Evolutionary conservation across 1,139 yeast species (phyloP), one percentile per base, ranked within the genome.

Genomic region (Kurtzmaniella quercitrusa): DNA sequence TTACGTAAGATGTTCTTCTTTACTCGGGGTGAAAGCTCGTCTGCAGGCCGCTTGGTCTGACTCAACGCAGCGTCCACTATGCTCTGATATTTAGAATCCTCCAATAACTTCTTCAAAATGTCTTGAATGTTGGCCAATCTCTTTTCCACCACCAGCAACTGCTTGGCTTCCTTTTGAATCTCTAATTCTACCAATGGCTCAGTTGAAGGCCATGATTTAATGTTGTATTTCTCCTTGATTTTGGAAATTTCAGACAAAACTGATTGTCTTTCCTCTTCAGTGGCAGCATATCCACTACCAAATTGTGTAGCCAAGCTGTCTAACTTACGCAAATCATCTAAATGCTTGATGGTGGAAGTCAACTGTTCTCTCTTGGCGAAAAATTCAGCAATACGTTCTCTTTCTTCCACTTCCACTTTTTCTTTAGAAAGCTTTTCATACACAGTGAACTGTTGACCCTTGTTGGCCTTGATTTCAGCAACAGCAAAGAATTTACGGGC

Each of bases 381-480:
- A 50, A 83, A 79, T 39, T 72, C 74, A 37, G 63, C 52, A 37
- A 81, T 67, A 57, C 76, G 78, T 40, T 59, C 61, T 38, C 70
- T 66, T 58, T 85, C 93, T 56, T 88, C 93, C 30, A 63, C 56
- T 3, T 72, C 66, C 28, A 88, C 91, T 52, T 76, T 74, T 42
- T 66, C 67, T 52, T 82, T 84, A 39, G 96, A 95, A 54, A 83
- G 78, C 38, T 76, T 70, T 59, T 85, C 87, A 65, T 86, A 89
- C 52, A 77, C 68, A 38, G 88, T 93, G 73, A 93, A 88, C 61
- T 88, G 93, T 54, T 88, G 91, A 77, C 97, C 97, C 65, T 85
- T 82, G 59, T 88, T 84, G 59, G 76, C 82, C 68, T 88, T 81
- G 59, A 93, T 87, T 60, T 93, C 97, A 2, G 97, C 96, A 47